Conservation (phyloP, 805 yeast species). For the Metschnikowia lachancei region DNA sequence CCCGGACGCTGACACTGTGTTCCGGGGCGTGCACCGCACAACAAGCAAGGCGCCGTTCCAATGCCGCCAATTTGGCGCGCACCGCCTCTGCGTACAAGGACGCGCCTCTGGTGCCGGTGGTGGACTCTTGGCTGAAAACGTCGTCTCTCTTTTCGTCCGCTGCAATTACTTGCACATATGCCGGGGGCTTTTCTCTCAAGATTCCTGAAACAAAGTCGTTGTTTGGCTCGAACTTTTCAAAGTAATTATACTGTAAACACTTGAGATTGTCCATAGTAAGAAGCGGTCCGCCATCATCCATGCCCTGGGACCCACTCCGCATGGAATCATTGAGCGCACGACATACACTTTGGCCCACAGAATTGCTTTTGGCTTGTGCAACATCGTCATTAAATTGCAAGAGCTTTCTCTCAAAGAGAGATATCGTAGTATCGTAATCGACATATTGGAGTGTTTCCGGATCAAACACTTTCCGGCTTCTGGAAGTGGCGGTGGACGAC, state of each 20-base stretch:
- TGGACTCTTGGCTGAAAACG: not conserved
- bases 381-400: conserved; percentile 5
- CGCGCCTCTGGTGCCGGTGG: too few species aligned
- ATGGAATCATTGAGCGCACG: conserved; percentile 4
- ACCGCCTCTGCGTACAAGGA: too few species aligned
- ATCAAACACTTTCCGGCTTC: conserved; percentile 6
- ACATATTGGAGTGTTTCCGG: conserved; percentile 9
- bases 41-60: conserved; percentile 7
- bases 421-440: conserved; percentile 2
- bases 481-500: not conserved
- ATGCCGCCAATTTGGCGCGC: conserved; percentile 3
- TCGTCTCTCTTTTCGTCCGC: conserved; percentile 8
- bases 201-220: not conserved
- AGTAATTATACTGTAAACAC: conserved; percentile 12
- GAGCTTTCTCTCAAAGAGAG: conserved; percentile 12
- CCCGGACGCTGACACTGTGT: conserved; percentile 5
- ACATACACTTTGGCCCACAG: not conserved
- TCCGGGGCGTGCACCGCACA: conserved; percentile 1
- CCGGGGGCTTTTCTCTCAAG: not conserved
- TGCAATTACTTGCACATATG: conserved; percentile 6
- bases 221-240: conserved; percentile 10
- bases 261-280: conserved; percentile 6
- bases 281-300: conserved; percentile 3
- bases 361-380: conserved; percentile 3
- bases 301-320: not conserved